Conservation (phyloP, 768 basidiomycete genomes). For the Russula sp. region DNA sequence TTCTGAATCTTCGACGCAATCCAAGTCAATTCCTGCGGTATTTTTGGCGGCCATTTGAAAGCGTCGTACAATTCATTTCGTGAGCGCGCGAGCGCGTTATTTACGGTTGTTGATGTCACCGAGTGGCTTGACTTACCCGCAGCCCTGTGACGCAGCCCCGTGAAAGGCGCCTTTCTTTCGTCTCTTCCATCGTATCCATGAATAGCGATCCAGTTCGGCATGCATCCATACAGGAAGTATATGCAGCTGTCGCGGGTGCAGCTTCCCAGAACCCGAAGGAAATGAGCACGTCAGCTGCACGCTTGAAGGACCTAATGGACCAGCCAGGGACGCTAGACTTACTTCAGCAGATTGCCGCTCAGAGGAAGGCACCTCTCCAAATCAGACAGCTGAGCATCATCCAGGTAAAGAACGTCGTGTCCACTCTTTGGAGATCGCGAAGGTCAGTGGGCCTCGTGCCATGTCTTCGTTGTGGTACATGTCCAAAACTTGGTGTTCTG, state of each 20-base stretch:
- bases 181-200: conserved; percentile 12
- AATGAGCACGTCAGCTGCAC: conserved; percentile 49
- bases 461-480: conserved; percentile 1
- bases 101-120: conserved; percentile 27
- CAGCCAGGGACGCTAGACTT: conserved; percentile 69
- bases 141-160: neutral
- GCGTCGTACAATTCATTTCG: no score
- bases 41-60: neutral
- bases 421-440: conserved; percentile 72
- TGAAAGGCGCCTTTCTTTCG: conserved; percentile 8
- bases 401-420: conserved; percentile 81
- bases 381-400: conserved; percentile 82
- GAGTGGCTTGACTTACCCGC: conserved; percentile 2
- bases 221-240: conserved; percentile 62
- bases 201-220: conserved; percentile 35
- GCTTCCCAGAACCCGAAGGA: conserved; percentile 64
- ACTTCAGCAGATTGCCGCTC: conserved; percentile 69
- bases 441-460: conserved; percentile 49
- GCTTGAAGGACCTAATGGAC: conserved; percentile 65
- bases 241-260: conserved; percentile 62
- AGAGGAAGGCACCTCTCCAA: conserved; percentile 53
- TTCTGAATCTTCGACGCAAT: conserved; percentile 64
- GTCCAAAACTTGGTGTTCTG: conserved; percentile 11
- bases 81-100: conserved; percentile 28
- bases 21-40: neutral